Base-by-base conservation (phyloP, 1,284 basidiomycete species). In the Puccinia brachypodii region DNA sequence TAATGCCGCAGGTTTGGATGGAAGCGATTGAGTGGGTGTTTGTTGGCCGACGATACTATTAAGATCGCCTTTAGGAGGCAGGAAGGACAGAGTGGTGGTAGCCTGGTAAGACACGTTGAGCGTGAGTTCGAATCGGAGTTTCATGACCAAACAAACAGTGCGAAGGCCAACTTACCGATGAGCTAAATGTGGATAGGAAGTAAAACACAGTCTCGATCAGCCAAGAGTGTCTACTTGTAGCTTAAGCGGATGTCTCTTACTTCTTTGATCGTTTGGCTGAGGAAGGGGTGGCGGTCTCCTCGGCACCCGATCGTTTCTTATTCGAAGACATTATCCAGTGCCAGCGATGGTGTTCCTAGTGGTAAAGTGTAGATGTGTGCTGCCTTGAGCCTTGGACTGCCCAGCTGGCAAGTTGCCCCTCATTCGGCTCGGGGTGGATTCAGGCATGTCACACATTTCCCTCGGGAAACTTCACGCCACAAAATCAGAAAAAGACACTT, bases 51-150 rank as follows among this genome's bases (percentile, higher is more conserved):
- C 58, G 11, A 80, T 72, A 38, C 60, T 68, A 19, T 69, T 56
- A 44, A 80, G 58, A 73, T 80, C 78, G 11, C 78, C 78, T 72
- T 73, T 72, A 22, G 78, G 78, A n/a, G 78, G 78, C n/a, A 80
- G 69, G 69, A 80, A 80, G 4, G 78, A 80, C 38, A 73, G 66
- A 36, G 78, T 73, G 40, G 78, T 64, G 56, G 28, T 33, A 60
- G 28, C 62, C 47, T 56, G 31, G 9, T 13, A 42, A 28, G 25
- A 16, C 11, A 71, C 13, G 42, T 13, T 11, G 47, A 25, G 25
- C 38, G 14, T 62, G 22, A 56, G 38, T 22, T 16, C 16, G 36
- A 40, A 44, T 71, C 22, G 36, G 44, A 53, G 66, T 8, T 53
- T 1, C 16, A 8, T 16, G 3, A 31, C n/a, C 50, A 28, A 56